Evolutionary conservation across 164 flowering plant species (phyloP).

Genomic region (Magnolia sinica): DNA sequence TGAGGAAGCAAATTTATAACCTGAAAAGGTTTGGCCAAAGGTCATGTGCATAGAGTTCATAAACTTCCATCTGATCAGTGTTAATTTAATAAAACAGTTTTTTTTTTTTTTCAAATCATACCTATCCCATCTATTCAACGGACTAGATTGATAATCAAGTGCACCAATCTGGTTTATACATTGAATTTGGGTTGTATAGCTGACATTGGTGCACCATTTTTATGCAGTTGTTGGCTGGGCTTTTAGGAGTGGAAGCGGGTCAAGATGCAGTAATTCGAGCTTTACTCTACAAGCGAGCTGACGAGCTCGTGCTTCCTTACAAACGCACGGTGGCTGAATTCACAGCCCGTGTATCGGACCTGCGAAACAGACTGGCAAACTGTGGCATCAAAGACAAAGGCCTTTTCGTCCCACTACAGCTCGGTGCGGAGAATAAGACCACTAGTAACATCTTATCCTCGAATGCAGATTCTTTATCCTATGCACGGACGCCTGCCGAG

Average conservation of each 20-base stretch:
- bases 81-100: too few species aligned
- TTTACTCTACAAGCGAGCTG: slow-evolving; percentile 10
- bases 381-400: slow-evolving; percentile 26
- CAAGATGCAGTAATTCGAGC: slow-evolving; percentile 25
- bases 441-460: slow-evolving; percentile 9
- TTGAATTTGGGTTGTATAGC: not conserved
- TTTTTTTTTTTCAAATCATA: not conserved
- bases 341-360: slow-evolving; percentile 13
- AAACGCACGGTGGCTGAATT: slow-evolving; percentile 19
- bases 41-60: too few species aligned
- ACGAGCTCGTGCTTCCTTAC: slow-evolving; percentile 13
- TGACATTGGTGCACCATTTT: not conserved
- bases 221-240: slow-evolving; percentile 19
- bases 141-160: too few species aligned
- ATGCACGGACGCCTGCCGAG: slow-evolving; percentile 11
- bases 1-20: too few species aligned
- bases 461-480: slow-evolving; percentile 4
- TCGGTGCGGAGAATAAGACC: slow-evolving; percentile 19
- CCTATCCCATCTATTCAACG: too few species aligned
- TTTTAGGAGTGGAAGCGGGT: slow-evolving; percentile 21
- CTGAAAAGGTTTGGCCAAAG: too few species aligned
- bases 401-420: slow-evolving; percentile 12
- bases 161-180: too few species aligned
- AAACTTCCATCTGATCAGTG: too few species aligned
- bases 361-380: slow-evolving; percentile 13